Evolutionary conservation across 352 stramenopile species (phyloP), one percentile per base, ranked within the genome.

Genomic region (Phytopythium oedochilum): DNA sequence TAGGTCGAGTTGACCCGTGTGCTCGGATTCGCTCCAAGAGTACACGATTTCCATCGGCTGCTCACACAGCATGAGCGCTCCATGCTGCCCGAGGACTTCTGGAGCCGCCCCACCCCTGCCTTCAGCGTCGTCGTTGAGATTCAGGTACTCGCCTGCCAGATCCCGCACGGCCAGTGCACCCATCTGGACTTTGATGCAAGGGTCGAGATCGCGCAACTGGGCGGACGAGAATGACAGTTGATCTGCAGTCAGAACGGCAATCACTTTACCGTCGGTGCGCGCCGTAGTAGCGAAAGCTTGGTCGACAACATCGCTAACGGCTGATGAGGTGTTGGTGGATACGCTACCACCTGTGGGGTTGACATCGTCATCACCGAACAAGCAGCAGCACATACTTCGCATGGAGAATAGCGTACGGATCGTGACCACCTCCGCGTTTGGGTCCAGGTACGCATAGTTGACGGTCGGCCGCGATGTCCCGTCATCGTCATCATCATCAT

Each of bases 401-500:
- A 92, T 92, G 14, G 66, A 58, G 45, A 92, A 91, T 14, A 59
- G 47, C 46, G 90, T 59, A 14, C 75, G 40, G 52, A 94, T 73
- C 55, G 84, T 94, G 29, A 82, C 74, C 32, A 66, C 65, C 34
- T 91, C 80, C 34, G 88, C 60, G 60, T 94, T 78, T 2, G 79
- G 63, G 26, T 83, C 70, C 39, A 75, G 73, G 52, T 94, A 94
- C 23, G 78, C 67, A 55, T 94, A 94, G 36, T 54, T 71, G 39
- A 94, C 78, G 20, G 55, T 79, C 7, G 80, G 84, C n/a, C 82
- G 78, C 43, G 76, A 50, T 15, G 73, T 20, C 2, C 64, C 18
- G 4, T 65, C 47, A 23, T 46, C 43, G 22, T 53, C 18, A 5
- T 65, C 47, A 23, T 46, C 43, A 26, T 53, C 48, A 32, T 61